Percentiles rank a stretch among this genome's conserved stretches.
Evolutionary conservation across 352 stramenopile species (phyloP).

Genomic region (Phytophthora multivora): DNA sequence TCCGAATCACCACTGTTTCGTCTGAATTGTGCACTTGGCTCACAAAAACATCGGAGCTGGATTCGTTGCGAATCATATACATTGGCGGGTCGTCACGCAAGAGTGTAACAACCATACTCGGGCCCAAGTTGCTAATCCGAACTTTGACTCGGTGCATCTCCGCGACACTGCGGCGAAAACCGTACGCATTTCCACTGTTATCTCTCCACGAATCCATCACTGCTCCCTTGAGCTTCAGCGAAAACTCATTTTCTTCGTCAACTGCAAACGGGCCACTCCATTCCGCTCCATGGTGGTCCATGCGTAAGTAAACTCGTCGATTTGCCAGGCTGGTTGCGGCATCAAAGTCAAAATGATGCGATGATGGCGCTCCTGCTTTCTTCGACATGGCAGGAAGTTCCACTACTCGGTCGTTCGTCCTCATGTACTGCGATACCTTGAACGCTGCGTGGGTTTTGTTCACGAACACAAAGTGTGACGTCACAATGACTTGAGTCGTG

Average conservation of each 20-base stretch:
- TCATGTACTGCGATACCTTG: slow-evolving; percentile 73
- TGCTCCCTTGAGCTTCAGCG: slow-evolving; percentile 69
- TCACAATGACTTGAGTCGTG: slow-evolving; percentile 87
- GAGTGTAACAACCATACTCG: slow-evolving; percentile 84
- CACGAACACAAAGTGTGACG: slow-evolving; percentile 86
- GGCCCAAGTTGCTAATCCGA: slow-evolving; percentile 75
- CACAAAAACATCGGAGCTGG: slow-evolving; percentile 72
- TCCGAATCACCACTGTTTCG: slow-evolving; percentile 65
- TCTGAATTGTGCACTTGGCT: slow-evolving; percentile 73
- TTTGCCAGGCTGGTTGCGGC: slow-evolving; percentile 49
- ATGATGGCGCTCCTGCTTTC: slow-evolving; percentile 38
- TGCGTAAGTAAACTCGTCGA: slow-evolving; percentile 71
- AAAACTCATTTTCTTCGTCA: slow-evolving; percentile 88
- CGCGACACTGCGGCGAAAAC: slow-evolving; percentile 45
- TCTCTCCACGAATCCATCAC: slow-evolving; percentile 59
- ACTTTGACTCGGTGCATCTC: slow-evolving; percentile 77
- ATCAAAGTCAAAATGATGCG: slow-evolving; percentile 79
- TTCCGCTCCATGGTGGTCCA: slow-evolving; percentile 73
- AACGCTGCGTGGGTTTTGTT: slow-evolving; percentile 83
- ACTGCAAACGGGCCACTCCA: slow-evolving; percentile 86
- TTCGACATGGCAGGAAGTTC: slow-evolving; percentile 56
- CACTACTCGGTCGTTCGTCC: slow-evolving; percentile 65
- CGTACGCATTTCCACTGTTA: slow-evolving; percentile 39
- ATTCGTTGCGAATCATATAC: slow-evolving; percentile 88
- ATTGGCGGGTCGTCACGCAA: slow-evolving; percentile 79